Evolutionary conservation across 2,329 filamentous ascomycete genomes (phyloP).

Genomic region (Phaeosphaeria sp.): DNA sequence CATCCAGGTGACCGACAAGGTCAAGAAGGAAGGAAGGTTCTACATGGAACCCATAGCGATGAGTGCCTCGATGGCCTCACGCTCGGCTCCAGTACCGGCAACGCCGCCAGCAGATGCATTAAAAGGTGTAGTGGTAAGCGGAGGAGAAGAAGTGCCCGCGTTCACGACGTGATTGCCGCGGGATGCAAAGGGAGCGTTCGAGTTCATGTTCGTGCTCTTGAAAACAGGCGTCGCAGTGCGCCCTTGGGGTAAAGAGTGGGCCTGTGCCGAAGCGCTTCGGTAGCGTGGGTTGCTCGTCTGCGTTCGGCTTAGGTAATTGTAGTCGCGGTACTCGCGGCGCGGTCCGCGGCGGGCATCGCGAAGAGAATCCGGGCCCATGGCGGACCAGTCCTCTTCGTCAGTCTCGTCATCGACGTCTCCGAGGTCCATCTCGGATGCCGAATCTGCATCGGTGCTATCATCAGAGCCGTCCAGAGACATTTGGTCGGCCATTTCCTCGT

Average conservation of each 20-base stretch:
- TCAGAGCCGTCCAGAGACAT: constrained; percentile 84
- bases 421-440: constrained; percentile 71
- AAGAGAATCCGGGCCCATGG: constrained; percentile 84
- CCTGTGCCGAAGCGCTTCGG: constrained; percentile 36
- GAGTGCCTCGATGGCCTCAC: constrained; percentile 81
- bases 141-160: constrained; percentile 27
- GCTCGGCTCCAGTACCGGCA: constrained; percentile 63
- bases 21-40: not conserved
- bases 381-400: constrained; percentile 95
- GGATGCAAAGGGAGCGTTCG: constrained; percentile 41
- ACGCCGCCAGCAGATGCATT: constrained; percentile 37
- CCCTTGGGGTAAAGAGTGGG: constrained; percentile 34
- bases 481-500: constrained; percentile 75
- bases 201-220: constrained; percentile 23
- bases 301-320: constrained; percentile 48
- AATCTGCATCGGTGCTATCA: constrained; percentile 72
- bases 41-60: constrained; percentile 76
- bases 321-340: constrained; percentile 44
- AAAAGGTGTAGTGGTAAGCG: constrained; percentile 25
- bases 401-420: constrained; percentile 80
- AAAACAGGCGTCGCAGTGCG: constrained; percentile 33
- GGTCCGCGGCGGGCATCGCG: constrained; percentile 61
- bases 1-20: not conserved
- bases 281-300: constrained; percentile 38
- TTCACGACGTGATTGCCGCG: constrained; percentile 36